phyloP scores from a whole-genome alignment of 768 basidiomycete species.

The Lactarius quietus region DNA sequence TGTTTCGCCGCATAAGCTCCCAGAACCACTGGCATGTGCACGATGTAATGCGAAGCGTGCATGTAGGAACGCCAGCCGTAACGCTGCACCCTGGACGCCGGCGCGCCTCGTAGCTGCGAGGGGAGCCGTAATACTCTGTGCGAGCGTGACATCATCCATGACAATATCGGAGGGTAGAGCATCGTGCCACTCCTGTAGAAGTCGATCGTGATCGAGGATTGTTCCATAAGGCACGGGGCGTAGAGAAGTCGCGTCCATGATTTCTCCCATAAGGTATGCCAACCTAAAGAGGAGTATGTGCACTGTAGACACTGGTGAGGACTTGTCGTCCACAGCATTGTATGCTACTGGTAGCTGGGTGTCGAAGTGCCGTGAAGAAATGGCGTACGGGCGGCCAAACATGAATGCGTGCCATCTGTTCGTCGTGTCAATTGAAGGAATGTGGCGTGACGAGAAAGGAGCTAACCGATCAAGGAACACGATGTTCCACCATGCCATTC shows the following conservation, averaged over 20 bases:
- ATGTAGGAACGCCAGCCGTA: slow-evolving; percentile 73
- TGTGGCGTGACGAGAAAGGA: slow-evolving; percentile 13
- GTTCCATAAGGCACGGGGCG: slow-evolving; percentile 70
- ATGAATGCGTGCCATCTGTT: slow-evolving; percentile 83
- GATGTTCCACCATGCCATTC: slow-evolving; percentile 93
- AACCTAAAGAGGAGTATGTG: slow-evolving; percentile 73
- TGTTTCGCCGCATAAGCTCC: slow-evolving; percentile 20
- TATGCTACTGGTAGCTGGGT: slow-evolving; percentile 70
- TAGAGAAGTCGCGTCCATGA: slow-evolving; percentile 80
- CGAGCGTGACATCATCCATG: slow-evolving; percentile 72
- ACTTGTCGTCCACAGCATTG: slow-evolving; percentile 59
- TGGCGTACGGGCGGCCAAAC: slow-evolving; percentile 73
- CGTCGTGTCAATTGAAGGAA: slow-evolving; percentile 16
- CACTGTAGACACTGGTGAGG: slow-evolving; percentile 64
- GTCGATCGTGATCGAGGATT: slow-evolving; percentile 67
- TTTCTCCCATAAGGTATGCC: slow-evolving; percentile 77
- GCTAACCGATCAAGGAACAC: slow-evolving; percentile 70
- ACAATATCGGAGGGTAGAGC: slow-evolving; percentile 70
- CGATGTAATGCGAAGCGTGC: slow-evolving; percentile 83
- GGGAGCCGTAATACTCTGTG: slow-evolving; percentile 64
- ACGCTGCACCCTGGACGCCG: slow-evolving; percentile 79
- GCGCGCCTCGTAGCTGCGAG: slow-evolving; percentile 57
- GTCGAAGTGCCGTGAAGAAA: slow-evolving; percentile 81
- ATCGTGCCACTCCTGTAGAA: slow-evolving; percentile 71
- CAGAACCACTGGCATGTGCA: slow-evolving; percentile 54